Percentiles rank a stretch among this genome's conserved stretches.
Conservation (phyloP, 2,329 filamentous ascomycete species). For the Fonsecaea erecta region DNA sequence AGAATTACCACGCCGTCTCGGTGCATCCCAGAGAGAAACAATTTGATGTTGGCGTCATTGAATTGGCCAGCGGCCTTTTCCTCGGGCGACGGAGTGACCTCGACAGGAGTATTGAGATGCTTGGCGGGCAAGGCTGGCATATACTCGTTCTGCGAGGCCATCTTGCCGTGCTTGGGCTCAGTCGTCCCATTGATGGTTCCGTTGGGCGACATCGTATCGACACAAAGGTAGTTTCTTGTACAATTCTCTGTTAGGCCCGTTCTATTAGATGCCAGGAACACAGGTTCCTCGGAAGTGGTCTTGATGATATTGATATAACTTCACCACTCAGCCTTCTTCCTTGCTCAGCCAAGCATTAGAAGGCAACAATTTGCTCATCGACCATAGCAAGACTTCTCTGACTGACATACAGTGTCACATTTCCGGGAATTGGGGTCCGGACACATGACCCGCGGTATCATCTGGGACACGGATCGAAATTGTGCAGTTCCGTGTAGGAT, state of each 20-base stretch:
- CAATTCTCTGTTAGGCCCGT: background rate
- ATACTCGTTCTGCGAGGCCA: slow-evolving; percentile 10
- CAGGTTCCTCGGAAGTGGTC: background rate
- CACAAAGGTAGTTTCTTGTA: background rate
- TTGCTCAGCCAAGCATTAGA: background rate
- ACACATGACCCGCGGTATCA: background rate
- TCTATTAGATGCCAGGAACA: background rate
- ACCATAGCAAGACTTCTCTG: background rate
- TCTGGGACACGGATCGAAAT: slow-evolving; percentile 4
- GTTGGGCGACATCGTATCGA: slow-evolving; percentile 9
- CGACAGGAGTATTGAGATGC: slow-evolving; percentile 20
- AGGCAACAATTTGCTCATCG: background rate
- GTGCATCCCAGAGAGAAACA: slow-evolving; percentile 35
- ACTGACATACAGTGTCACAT: background rate
- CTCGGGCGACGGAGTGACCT: slow-evolving; percentile 17
- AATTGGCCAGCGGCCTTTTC: slow-evolving; percentile 15
- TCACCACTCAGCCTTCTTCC: background rate
- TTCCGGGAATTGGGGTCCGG: slow-evolving; percentile 2
- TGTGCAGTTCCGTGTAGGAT: slow-evolving; percentile 3
- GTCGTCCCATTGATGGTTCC: background rate
- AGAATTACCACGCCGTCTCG: slow-evolving; percentile 46
- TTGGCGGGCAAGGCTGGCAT: slow-evolving; percentile 23
- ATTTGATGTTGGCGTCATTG: slow-evolving; percentile 25
- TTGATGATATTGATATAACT: slow-evolving; percentile 10
- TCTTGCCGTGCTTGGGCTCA: slow-evolving; percentile 18